phyloP scores from a whole-genome alignment of 1,139 yeast genomes.

The Pichia sp. region DNA sequence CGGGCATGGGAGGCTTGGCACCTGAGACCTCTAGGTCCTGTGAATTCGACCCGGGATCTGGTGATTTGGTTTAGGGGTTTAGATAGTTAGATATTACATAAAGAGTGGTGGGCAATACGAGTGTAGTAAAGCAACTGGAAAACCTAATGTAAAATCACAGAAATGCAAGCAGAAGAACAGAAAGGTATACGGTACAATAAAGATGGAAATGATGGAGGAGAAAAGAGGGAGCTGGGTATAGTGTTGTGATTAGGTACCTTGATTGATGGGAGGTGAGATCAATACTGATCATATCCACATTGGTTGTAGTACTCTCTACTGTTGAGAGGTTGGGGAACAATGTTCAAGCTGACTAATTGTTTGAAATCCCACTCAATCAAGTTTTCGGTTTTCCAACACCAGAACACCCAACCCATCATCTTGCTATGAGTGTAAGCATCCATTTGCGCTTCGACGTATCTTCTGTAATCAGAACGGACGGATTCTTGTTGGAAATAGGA shows the following conservation, averaged over 20 bases:
- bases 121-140: not conserved
- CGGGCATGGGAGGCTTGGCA: too few relatives aligned
- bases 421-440: conserved; percentile 33
- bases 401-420: conserved; percentile 54
- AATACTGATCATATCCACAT: conserved; percentile 20
- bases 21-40: too few relatives aligned
- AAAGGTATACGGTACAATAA: not conserved
- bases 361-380: conserved; percentile 60
- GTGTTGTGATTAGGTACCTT: too few relatives aligned
- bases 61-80: too few relatives aligned
- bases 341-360: conserved; percentile 38
- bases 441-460: conserved; percentile 44
- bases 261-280: too few relatives aligned
- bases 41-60: too few relatives aligned
- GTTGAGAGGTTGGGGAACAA: conserved; percentile 57
- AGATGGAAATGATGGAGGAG: not conserved
- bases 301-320: conserved; percentile 35
- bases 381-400: conserved; percentile 63
- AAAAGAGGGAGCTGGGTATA: too few relatives aligned
- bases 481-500: conserved; percentile 27
- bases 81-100: too few relatives aligned
- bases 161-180: not conserved
- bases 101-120: too few relatives aligned
- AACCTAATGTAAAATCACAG: too few relatives aligned
- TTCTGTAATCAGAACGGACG: conserved; percentile 33